Evolutionary conservation across 345 rosid genomes (phyloP), one percentile per base, ranked within the genome.

Genomic region (Aurinia saxatilis): DNA sequence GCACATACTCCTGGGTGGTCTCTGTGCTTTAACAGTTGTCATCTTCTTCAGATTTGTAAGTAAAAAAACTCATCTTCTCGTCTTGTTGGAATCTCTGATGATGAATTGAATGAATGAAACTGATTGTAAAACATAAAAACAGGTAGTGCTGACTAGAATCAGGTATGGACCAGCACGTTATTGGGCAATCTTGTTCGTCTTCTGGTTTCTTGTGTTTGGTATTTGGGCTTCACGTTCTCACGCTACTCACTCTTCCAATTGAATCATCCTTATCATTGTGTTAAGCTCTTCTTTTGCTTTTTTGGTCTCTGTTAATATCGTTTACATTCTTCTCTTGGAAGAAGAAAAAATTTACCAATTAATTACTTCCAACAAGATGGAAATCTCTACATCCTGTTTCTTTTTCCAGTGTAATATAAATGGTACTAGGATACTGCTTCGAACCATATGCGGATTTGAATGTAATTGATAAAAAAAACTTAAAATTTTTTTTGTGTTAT

Each of bases 121-220:
- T 29, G 38, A 23, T 11, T 4, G 31, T 5, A 7, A 7, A 8
- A 39, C 31, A 1, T 65, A 78, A 33, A 9, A 44, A 55, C 95
- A 91, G 98, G 70, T 84, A 57, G 96, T 91, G 82, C 78, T 91
- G 42, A 82, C 90, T 10, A 81, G 98, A 76, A 86, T 91, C 76
- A 91, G 80, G 79, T 86, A 88, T 8, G 98, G 98, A 61, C 98
- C 98, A 21, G 98, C 96, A 39, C 88, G 96, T 27, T 88, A 88
- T 73, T 91, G 96, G 98, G 96, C 96, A 2, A 86, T 88, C 74
- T 78, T 91, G 66, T 88, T 91, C 63, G 90, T 86, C 47, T 86
- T 88, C 82, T 91, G 98, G 96, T 88, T 91, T 86, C 92, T 91
- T 9, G 95, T 91, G 71, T 88, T 88, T 66, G 96, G 95, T 8